Base-by-base conservation (phyloP, 306 rosid genomes). In the Glycine latifolia region DNA sequence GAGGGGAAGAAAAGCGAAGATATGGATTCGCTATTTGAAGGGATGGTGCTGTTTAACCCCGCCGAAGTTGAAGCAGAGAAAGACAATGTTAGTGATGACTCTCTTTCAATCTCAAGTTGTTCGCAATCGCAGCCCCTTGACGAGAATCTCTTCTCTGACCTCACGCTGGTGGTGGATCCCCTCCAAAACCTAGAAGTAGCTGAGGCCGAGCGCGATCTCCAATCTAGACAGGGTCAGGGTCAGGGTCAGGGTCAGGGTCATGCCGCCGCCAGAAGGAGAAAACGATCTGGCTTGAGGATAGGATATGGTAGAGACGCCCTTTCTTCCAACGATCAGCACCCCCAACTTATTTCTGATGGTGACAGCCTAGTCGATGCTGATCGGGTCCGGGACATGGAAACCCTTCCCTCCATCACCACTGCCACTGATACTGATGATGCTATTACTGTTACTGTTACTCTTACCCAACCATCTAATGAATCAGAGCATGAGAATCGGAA, bases 81-180 rank as follows among this genome's bases (percentile, higher is more conserved):
- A 43, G 78, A 75, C 15, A 82, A 82, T 75, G 48, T 17, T 63
- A 46, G 26, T 3, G 65, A 65, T 14, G 78, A 82, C 59, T 20
- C 68, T 62, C 63, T 77, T 20, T n/a, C 73, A 33, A 46, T 77
- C 8, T 6, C 48, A 44, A 39, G 1, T 39, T 39, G 43, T 39
- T 82, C 66, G 39, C 86, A 84, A 10, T 39, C 83, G 49, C 89
- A 87, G 39, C 94, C 97, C 17, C 97, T 92, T 37, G 97, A 93
- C 79, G 94, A 93, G 81, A 89, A 91, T 79, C 93, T 93, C 78
- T 93, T 93, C 80, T 91, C 94, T 63, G 92, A 93, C 76, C 92
- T 93, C 84, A 93, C 95, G 2, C 87, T 87, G 1, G 70, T 90
- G 65, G 80, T 86, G 33, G 61, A 85, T 77, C 81, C 88, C n/a